These are phyloP conservation scores for Kodamaea ohmeri DNA, from an alignment of 1,139 yeast genomes.

Conservation along the genomic window DNA sequence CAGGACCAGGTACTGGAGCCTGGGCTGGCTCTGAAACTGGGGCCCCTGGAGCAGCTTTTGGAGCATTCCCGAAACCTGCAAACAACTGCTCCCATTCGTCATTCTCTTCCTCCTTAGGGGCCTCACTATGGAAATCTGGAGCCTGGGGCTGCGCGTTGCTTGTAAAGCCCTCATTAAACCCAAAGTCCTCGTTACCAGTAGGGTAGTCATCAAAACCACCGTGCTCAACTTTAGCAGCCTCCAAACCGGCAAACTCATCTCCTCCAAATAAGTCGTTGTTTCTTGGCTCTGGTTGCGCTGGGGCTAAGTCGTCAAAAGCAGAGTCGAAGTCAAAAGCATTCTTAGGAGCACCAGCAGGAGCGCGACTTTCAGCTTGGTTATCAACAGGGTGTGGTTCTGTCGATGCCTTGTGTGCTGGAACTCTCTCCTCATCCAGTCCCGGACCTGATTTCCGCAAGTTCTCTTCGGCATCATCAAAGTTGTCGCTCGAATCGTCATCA, in stretches of 20 bases:
- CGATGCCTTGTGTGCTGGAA: too few relatives aligned
- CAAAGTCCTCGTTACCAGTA: conserved; percentile 37
- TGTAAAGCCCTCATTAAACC: conserved; percentile 43
- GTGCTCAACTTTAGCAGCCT: conserved; percentile 48
- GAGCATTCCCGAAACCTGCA: conserved; percentile 75
- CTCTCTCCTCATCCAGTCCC: too few relatives aligned
- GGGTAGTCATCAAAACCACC: conserved; percentile 25
- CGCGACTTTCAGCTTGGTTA: background rate
- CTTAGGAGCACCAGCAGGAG: conserved; percentile 20
- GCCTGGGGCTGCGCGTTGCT: conserved; percentile 21
- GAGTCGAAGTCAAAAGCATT: conserved; percentile 32
- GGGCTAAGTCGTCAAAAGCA: conserved; percentile 41
- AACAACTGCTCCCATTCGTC: conserved; percentile 96
- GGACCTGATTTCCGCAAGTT: conserved; percentile 36
- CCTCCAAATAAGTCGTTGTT: conserved; percentile 33
- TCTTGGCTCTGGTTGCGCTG: conserved; percentile 31
- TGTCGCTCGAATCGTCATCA: conserved; percentile 40
- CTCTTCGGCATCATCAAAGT: conserved; percentile 43
- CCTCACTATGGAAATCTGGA: conserved; percentile 27
- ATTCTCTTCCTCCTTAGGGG: conserved; percentile 24
- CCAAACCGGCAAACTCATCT: conserved; percentile 52
- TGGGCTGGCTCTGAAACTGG: conserved; percentile 4
- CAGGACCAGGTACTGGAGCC: conserved; percentile 8
- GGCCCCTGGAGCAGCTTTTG: conserved; percentile 7
- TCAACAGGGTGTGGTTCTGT: background rate